Evolutionary conservation across 1,139 yeast species (phyloP).

Genomic region (Zygoascus hellenicus): DNA sequence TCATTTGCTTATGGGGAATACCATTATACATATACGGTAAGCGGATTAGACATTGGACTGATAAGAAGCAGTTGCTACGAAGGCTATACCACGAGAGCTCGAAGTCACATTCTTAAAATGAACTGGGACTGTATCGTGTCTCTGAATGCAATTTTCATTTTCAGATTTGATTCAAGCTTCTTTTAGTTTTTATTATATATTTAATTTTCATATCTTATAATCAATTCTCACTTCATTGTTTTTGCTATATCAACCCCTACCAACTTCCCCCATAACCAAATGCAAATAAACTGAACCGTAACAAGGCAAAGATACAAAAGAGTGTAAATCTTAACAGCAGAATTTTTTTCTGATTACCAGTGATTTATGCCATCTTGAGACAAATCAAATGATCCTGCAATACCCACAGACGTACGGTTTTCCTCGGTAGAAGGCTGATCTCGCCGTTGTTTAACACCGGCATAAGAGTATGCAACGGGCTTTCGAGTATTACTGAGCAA

Average conservation of each 20-base stretch:
- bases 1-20: constrained; percentile 45
- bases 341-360: constrained; percentile 6
- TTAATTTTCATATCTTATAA: too few species aligned
- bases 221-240: too few species aligned
- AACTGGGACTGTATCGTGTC: too few species aligned
- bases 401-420: constrained; percentile 8
- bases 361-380: constrained; percentile 9
- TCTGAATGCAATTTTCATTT: too few species aligned
- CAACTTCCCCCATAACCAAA: too few species aligned
- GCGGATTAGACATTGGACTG: constrained; percentile 44
- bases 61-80: constrained; percentile 25
- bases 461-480: constrained; percentile 8
- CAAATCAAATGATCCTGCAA: constrained; percentile 13
- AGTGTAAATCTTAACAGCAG: too few species aligned
- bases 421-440: neutral
- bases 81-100: constrained; percentile 19
- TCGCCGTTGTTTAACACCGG: neutral
- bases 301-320: too few species aligned
- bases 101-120: too few species aligned
- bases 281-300: too few species aligned
- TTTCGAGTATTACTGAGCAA: constrained; percentile 47
- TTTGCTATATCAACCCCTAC: too few species aligned
- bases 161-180: too few species aligned
- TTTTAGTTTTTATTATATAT: too few species aligned
- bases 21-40: constrained; percentile 57